Percentiles rank a stretch among this genome's conserved stretches.
Evolutionary conservation across 306 rosid species (phyloP).

Genomic region (Quercus dentata): DNA sequence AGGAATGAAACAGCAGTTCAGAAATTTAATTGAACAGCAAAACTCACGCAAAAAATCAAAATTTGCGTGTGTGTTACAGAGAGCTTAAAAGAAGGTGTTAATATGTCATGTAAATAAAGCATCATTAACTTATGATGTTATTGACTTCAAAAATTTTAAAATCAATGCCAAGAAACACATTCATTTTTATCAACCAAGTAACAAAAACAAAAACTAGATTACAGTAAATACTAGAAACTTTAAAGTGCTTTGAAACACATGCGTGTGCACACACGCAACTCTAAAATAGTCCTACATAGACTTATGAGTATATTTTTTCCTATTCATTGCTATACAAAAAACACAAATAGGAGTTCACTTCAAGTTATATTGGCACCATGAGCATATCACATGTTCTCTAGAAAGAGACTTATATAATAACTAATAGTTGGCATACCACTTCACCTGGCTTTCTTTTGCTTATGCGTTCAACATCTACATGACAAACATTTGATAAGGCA

Average conservation of each 20-base stretch:
- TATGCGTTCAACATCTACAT: slow-evolving; percentile 79
- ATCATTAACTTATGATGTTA: too few species aligned
- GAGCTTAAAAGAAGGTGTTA: neutral
- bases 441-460: slow-evolving; percentile 94
- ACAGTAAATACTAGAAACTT: too few species aligned
- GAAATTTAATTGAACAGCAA: neutral
- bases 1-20: neutral
- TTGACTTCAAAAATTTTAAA: too few species aligned
- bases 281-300: neutral
- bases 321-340: neutral
- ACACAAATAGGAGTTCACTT: neutral
- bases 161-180: too few species aligned
- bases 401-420: neutral
- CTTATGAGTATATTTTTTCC: neutral
- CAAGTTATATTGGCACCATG: neutral
- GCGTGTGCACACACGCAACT: neutral
- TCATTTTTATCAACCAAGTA: too few species aligned
- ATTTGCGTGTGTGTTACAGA: neutral
- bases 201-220: too few species aligned
- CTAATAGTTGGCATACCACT: slow-evolving; percentile 49
- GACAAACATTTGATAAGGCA: slow-evolving; percentile 90
- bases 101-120: too few species aligned
- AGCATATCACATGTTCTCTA: neutral
- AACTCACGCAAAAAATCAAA: neutral
- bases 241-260: too few species aligned